phyloP scores from a whole-genome alignment of 75 land plant genomes.

The Chamaecyparis obtusa region DNA sequence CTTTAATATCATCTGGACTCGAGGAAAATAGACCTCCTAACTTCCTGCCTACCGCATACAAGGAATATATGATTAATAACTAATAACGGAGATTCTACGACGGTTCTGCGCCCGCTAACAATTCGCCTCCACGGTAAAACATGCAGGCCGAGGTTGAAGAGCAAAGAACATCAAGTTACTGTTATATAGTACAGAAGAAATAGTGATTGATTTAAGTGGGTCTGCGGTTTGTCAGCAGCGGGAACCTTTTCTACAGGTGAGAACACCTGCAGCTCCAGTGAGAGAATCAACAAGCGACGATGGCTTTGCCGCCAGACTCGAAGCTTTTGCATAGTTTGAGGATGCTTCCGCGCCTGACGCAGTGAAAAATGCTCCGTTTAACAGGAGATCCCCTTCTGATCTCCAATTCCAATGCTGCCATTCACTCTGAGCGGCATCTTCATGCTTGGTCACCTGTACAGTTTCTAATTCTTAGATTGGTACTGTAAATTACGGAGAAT shows the following conservation, averaged over 20 bases:
- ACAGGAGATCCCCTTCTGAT: slow-evolving; percentile 45
- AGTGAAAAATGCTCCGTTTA: slow-evolving; percentile 57
- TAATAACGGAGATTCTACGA: not conserved
- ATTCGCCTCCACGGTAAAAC: not conserved
- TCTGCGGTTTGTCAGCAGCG: not conserved
- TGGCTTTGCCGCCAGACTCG: slow-evolving; percentile 24
- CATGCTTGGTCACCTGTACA: slow-evolving; percentile 50
- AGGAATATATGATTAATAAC: too few relatives aligned
- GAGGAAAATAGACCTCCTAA: too few relatives aligned
- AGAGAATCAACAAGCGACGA: slow-evolving; percentile 20
- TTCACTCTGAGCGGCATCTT: slow-evolving; percentile 30
- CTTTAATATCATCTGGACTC: too few relatives aligned
- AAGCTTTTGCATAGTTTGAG: slow-evolving; percentile 20
- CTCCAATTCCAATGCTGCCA: slow-evolving; percentile 43
- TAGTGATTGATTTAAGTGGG: not conserved
- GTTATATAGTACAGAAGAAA: not conserved
- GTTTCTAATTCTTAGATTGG: not conserved
- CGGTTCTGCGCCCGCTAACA: not conserved
- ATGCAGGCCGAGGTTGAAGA: slow-evolving; percentile 3
- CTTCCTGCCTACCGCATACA: too few relatives aligned
- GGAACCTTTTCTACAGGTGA: slow-evolving; percentile 19
- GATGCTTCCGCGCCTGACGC: slow-evolving; percentile 29
- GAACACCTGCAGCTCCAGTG: slow-evolving; percentile 21
- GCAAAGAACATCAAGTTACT: not conserved
- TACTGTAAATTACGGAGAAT: not conserved